These are phyloP conservation scores for Diaporthe humulicola DNA, from an alignment of 2,329 filamentous ascomycete species.

Conservation along the genomic window DNA sequence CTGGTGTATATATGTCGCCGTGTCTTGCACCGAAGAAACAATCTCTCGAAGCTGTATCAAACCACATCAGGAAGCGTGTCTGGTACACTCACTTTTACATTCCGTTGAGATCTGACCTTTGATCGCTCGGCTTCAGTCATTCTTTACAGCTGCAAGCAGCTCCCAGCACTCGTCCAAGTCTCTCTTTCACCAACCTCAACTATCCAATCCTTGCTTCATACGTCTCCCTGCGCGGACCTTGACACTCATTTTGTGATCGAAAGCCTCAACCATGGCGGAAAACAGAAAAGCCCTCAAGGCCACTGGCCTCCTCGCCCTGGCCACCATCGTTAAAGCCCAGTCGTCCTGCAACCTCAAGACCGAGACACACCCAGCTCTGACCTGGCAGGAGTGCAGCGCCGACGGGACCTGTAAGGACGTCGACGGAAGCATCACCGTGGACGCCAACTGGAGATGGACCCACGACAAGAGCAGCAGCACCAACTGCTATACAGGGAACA, in stretches of 20 bases:
- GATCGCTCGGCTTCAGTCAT: background rate
- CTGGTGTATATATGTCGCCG: background rate
- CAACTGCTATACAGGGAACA: slow-evolving; percentile 65
- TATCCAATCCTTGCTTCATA: background rate
- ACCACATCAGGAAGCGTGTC: background rate
- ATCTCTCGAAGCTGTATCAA: background rate
- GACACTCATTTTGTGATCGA: background rate
- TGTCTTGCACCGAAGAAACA: background rate
- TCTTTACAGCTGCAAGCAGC: slow-evolving; percentile 15
- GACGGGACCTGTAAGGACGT: background rate
- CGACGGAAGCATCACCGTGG: slow-evolving; percentile 45
- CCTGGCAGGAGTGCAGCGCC: slow-evolving; percentile 4
- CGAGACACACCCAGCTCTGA: slow-evolving; percentile 16
- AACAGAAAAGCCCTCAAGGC: slow-evolving; percentile 12
- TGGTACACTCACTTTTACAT: slow-evolving; percentile 2
- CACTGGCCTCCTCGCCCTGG: background rate
- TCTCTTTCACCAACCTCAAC: background rate
- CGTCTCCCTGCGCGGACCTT: background rate
- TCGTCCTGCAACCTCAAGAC: background rate
- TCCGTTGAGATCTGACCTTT: background rate
- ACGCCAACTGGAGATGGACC: slow-evolving; percentile 71
- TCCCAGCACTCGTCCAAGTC: background rate
- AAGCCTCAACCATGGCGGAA: background rate
- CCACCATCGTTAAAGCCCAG: slow-evolving; percentile 2
- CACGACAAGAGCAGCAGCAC: slow-evolving; percentile 59